Evolutionary conservation across 495 filamentous ascomycete species (phyloP).

Genomic region (Aspergillus kassunensis): DNA sequence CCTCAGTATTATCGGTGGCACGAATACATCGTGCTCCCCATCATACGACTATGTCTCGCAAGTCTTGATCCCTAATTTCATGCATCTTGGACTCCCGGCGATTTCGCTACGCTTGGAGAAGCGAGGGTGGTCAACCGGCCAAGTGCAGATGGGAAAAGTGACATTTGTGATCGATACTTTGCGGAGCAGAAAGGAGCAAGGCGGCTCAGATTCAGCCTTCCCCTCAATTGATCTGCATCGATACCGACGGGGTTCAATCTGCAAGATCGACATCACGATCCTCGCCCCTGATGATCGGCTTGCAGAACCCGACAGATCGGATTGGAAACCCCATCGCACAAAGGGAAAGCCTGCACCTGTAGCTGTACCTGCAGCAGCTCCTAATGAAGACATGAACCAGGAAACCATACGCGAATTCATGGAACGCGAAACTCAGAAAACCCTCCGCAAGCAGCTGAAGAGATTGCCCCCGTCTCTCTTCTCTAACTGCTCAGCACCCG

Average conservation of each 20-base stretch:
- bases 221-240: constrained; percentile 39
- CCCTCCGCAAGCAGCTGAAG: constrained; percentile 10
- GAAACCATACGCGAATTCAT: constrained; percentile 17
- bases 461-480: constrained; percentile 12
- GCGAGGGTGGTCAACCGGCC: constrained; percentile 67
- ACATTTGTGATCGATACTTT: constrained; percentile 57
- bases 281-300: constrained; percentile 40
- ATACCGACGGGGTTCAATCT: constrained; percentile 44
- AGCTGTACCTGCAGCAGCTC: too few species aligned
- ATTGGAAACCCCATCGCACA: background rate
- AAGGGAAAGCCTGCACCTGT: too few species aligned
- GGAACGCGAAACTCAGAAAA: constrained; percentile 9
- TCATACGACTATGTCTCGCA: constrained; percentile 75
- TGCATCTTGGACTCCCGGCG: constrained; percentile 54
- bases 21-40: constrained; percentile 67
- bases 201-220: constrained; percentile 27
- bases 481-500: background rate
- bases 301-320: background rate
- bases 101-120: constrained; percentile 52
- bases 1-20: constrained; percentile 69
- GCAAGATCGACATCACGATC: constrained; percentile 58
- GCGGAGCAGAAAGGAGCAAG: background rate
- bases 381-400: background rate
- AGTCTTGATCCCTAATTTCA: constrained; percentile 69
- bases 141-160: constrained; percentile 58